phyloP scores from a whole-genome alignment of 495 filamentous ascomycete species.

The Penicillium simplicissimum region DNA sequence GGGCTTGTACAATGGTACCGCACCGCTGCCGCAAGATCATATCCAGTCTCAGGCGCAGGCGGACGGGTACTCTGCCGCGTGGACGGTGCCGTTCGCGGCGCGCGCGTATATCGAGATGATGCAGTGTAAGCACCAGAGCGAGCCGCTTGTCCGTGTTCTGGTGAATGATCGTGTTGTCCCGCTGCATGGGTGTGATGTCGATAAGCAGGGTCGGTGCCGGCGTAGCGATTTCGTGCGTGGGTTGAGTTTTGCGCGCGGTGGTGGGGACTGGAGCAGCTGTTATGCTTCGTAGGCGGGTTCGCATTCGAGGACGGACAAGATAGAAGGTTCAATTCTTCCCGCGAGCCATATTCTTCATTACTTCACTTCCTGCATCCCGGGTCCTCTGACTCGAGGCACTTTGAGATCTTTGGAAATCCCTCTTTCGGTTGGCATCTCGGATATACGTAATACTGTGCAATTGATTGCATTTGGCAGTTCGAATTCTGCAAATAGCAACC shows the following conservation, averaged over 20 bases:
- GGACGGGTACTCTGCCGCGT: conserved; percentile 64
- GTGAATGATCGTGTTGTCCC: conserved; percentile 81
- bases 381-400: no score
- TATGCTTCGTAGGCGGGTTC: conserved; percentile 38
- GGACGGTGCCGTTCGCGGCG: conserved; percentile 78
- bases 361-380: no score
- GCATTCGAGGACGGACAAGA: background rate
- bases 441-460: no score
- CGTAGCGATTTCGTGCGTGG: conserved; percentile 66
- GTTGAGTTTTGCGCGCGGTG: conserved; percentile 65
- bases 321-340: background rate
- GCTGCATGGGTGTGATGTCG: conserved; percentile 64
- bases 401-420: no score
- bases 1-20: conserved; percentile 67
- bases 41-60: conserved; percentile 44
- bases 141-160: conserved; percentile 71
- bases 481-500: no score
- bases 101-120: conserved; percentile 85
- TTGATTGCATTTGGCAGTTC: no score
- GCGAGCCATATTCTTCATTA: no score
- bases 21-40: conserved; percentile 47
- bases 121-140: conserved; percentile 52
- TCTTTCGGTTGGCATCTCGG: no score
- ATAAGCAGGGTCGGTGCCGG: conserved; percentile 66
- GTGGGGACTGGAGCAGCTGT: conserved; percentile 72